Conservation (phyloP, 1,284 basidiomycete species). For the Fomitopsis pinicola region DNA sequence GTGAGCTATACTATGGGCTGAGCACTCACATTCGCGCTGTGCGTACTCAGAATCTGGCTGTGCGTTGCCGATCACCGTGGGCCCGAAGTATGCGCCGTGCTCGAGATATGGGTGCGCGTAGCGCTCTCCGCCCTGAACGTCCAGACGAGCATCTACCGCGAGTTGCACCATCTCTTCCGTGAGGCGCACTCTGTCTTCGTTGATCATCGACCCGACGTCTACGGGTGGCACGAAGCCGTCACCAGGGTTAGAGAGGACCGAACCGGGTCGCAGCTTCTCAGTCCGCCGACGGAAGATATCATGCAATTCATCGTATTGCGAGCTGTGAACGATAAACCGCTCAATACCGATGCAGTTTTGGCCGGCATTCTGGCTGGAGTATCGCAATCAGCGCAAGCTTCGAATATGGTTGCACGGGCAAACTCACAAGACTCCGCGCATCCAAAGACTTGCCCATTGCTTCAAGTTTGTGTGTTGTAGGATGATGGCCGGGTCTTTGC, state of each 20-base stretch:
- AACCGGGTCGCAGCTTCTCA: constrained; percentile 64
- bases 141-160: constrained; percentile 73
- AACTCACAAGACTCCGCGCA: constrained; percentile 86
- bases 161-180: constrained; percentile 63
- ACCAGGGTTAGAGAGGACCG: constrained; percentile 55
- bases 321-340: constrained; percentile 80
- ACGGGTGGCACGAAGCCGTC: constrained; percentile 68
- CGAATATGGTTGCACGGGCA: not conserved
- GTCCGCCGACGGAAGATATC: constrained; percentile 61
- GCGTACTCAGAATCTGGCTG: constrained; percentile 74
- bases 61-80: constrained; percentile 85
- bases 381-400: not conserved
- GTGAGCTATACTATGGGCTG: not conserved
- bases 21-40: constrained; percentile 67
- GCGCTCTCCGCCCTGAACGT: constrained; percentile 58
- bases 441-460: constrained; percentile 69
- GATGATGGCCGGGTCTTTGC: constrained; percentile 78
- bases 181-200: constrained; percentile 25
- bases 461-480: constrained; percentile 69
- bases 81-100: constrained; percentile 78
- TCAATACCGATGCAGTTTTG: constrained; percentile 99
- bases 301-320: constrained; percentile 73
- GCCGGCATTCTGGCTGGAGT: constrained; percentile 77
- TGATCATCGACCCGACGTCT: constrained; percentile 84
- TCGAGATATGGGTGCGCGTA: constrained; percentile 64